Evolutionary conservation across 2,329 filamentous ascomycete species (phyloP).

Genomic region (Sporothrix mexicana): DNA sequence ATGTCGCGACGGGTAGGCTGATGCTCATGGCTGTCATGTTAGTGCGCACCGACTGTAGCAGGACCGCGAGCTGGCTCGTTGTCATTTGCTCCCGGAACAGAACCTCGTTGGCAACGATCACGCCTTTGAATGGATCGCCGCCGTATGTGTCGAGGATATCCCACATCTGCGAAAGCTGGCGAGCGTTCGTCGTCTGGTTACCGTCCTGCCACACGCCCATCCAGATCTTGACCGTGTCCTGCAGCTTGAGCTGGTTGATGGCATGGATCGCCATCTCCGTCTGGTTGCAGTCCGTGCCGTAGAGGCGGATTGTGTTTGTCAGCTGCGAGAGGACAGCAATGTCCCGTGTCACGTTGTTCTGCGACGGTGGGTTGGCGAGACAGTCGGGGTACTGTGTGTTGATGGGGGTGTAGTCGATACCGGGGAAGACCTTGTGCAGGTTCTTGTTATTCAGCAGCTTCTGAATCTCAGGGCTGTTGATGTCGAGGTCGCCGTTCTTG

Average conservation of each 20-base stretch:
- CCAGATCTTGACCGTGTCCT: slow-evolving; percentile 83
- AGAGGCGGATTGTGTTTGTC: slow-evolving; percentile 85
- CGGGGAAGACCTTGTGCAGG: slow-evolving; percentile 91
- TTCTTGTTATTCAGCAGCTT: slow-evolving; percentile 77
- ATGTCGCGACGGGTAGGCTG: slow-evolving; percentile 79
- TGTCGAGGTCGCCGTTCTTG: slow-evolving; percentile 72
- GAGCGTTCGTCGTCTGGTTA: slow-evolving; percentile 80
- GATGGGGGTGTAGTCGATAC: slow-evolving; percentile 92
- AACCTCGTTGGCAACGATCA: slow-evolving; percentile 83
- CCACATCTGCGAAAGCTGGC: slow-evolving; percentile 86
- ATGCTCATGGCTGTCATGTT: slow-evolving; percentile 73
- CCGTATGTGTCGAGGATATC: slow-evolving; percentile 74
- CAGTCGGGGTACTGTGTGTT: slow-evolving; percentile 91
- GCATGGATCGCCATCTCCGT: slow-evolving; percentile 91
- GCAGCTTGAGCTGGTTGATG: slow-evolving; percentile 73
- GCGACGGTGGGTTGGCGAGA: slow-evolving; percentile 74
- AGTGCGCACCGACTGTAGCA: slow-evolving; percentile 71
- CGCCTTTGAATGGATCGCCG: slow-evolving; percentile 72
- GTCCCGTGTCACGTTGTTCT: slow-evolving; percentile 94
- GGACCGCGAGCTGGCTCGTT: slow-evolving; percentile 62
- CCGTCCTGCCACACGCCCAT: slow-evolving; percentile 90
- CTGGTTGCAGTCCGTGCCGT: slow-evolving; percentile 97
- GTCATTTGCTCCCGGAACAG: slow-evolving; percentile 79
- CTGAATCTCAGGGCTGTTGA: slow-evolving; percentile 76
- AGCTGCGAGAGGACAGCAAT: slow-evolving; percentile 88